Conservation (phyloP, 2,329 filamentous ascomycete genomes). For the Sarocladium kiliense region DNA sequence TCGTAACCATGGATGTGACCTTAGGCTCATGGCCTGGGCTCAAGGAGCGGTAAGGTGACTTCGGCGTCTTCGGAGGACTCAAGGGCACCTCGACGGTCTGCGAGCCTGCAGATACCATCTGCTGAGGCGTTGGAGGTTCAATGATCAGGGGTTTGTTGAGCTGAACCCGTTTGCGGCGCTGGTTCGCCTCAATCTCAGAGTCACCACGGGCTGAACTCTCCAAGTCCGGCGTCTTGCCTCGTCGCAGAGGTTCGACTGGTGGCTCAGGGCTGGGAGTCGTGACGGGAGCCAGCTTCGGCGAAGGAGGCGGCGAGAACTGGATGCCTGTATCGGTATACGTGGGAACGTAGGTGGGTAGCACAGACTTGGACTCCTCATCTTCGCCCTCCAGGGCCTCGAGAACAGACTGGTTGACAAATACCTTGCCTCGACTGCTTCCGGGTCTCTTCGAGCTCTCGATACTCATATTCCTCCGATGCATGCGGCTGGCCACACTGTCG, state of each 20-base stretch:
- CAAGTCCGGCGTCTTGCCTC: constrained; percentile 31
- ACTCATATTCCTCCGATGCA: constrained; percentile 53
- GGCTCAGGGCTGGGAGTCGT: constrained; percentile 41
- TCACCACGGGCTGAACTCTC: constrained; percentile 42
- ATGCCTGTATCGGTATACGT: constrained; percentile 71
- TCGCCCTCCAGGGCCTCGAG: constrained; percentile 52
- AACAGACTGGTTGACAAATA: constrained; percentile 49
- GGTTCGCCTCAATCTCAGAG: constrained; percentile 65
- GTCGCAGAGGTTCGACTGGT: not conserved
- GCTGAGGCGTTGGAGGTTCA: constrained; percentile 34
- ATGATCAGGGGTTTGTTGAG: constrained; percentile 44
- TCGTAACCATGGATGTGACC: constrained; percentile 41
- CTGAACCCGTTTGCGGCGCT: constrained; percentile 64
- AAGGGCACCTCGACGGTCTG: constrained; percentile 59
- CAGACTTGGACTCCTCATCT: constrained; percentile 29
- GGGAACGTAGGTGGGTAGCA: constrained; percentile 13
- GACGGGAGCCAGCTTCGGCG: constrained; percentile 48
- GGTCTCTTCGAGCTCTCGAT: constrained; percentile 52
- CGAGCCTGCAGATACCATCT: constrained; percentile 61
- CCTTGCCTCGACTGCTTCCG: constrained; percentile 47
- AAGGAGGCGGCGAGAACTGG: constrained; percentile 79
- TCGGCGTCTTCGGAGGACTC: constrained; percentile 62
- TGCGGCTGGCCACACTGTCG: constrained; percentile 45
- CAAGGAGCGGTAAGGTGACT: constrained; percentile 38
- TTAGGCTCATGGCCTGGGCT: constrained; percentile 32